Evolutionary conservation across 306 rosid genomes (phyloP).

Genomic region (Vachellia pachyceras): DNA sequence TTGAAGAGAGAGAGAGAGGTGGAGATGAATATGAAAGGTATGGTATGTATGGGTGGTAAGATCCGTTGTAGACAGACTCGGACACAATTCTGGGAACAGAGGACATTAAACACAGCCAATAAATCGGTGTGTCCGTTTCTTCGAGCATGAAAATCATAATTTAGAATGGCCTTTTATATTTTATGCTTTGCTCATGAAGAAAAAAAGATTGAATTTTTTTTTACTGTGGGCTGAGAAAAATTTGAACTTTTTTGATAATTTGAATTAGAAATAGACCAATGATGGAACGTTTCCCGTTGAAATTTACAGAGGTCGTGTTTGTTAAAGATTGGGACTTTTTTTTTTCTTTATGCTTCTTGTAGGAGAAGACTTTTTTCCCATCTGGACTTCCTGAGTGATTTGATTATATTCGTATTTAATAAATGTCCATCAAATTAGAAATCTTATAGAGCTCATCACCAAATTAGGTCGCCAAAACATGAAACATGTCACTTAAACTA

Average conservation of each 20-base stretch:
- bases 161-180: neutral
- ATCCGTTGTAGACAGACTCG: conserved; percentile 68
- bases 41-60: conserved; percentile 47
- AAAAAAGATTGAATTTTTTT: neutral
- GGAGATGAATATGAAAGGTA: neutral
- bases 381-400: neutral
- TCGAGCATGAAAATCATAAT: conserved; percentile 57
- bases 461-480: neutral
- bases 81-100: conserved; percentile 50
- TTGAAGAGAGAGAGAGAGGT: neutral
- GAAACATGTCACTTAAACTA: neutral
- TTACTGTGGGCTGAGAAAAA: neutral
- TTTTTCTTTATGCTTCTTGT: conserved; percentile 15
- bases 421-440: neutral
- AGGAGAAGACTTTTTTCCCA: neutral
- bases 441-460: neutral
- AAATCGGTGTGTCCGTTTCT: conserved; percentile 75
- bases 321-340: conserved; percentile 31
- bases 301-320: conserved; percentile 33
- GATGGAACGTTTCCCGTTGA: conserved; percentile 42
- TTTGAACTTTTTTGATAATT: conserved; percentile 3
- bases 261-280: conserved; percentile 33
- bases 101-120: conserved; percentile 48
- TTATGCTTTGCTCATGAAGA: too few species aligned
- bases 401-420: neutral